Percentiles rank a stretch among this genome's conserved stretches.
Conservation (phyloP, 129 eudicot genomes). For the Oenanthe sinensis region DNA sequence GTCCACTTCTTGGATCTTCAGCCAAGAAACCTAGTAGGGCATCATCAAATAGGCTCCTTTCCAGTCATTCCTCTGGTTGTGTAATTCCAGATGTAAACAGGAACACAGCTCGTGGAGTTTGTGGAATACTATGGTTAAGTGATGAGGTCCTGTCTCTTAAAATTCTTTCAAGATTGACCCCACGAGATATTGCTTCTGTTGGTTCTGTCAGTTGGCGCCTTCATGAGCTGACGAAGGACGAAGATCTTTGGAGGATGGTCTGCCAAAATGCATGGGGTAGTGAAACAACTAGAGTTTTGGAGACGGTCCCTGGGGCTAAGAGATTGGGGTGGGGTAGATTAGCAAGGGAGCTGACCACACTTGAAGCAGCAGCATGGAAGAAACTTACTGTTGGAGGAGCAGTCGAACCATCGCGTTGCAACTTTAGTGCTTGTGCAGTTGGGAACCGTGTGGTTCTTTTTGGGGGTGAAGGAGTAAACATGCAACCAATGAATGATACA, state of each 20-base stretch:
- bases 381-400: slow-evolving; percentile 74
- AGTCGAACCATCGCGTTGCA: slow-evolving; percentile 90
- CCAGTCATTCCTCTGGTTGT: slow-evolving; percentile 43
- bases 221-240: slow-evolving; percentile 60
- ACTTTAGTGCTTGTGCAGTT: slow-evolving; percentile 94
- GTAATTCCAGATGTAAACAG: slow-evolving; percentile 31
- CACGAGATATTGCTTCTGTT: slow-evolving; percentile 87
- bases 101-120: slow-evolving; percentile 37
- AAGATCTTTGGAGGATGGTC: slow-evolving; percentile 90
- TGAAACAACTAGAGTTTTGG: slow-evolving; percentile 77
- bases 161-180: slow-evolving; percentile 65
- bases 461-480: slow-evolving; percentile 90
- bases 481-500: slow-evolving; percentile 94
- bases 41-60: slow-evolving; percentile 36
- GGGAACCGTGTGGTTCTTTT: slow-evolving; percentile 88
- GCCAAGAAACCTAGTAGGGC: slow-evolving; percentile 36
- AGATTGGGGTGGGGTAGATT: slow-evolving; percentile 87
- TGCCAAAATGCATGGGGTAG: slow-evolving; percentile 95
- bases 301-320: slow-evolving; percentile 85
- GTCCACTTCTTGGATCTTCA: slow-evolving; percentile 72
- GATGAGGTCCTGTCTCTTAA: slow-evolving; percentile 74
- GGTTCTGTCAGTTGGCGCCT: slow-evolving; percentile 67
- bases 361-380: slow-evolving; percentile 94
- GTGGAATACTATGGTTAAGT: slow-evolving; percentile 71
- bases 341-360: slow-evolving; percentile 92